These are phyloP conservation scores for Alternaria ventricosa DNA, from an alignment of 2,329 filamentous ascomycete species.

Conservation along the genomic window DNA sequence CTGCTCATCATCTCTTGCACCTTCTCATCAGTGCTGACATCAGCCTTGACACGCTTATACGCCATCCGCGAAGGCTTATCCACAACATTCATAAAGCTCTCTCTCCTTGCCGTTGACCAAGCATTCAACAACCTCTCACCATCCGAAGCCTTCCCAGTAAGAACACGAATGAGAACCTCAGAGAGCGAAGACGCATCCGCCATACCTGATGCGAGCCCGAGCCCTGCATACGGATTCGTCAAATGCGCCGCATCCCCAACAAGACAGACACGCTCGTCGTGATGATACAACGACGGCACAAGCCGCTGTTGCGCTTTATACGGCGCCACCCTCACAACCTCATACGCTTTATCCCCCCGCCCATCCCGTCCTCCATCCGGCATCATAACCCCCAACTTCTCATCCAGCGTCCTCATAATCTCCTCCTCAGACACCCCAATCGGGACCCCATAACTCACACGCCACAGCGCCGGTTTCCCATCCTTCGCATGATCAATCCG, in stretches of 20 bases:
- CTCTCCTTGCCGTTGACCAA: constrained; percentile 44
- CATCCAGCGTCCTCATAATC: constrained; percentile 33
- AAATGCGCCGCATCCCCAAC: constrained; percentile 52
- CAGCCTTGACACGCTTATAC: constrained; percentile 33
- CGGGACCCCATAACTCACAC: constrained; percentile 51
- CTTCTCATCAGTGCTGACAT: constrained; percentile 36
- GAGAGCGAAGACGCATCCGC: constrained; percentile 44
- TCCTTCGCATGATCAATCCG: constrained; percentile 34
- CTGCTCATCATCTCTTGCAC: constrained; percentile 26
- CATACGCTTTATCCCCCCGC: constrained; percentile 27
- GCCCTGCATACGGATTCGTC: constrained; percentile 48
- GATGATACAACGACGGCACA: constrained; percentile 34
- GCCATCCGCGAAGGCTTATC: constrained; percentile 42
- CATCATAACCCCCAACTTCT: constrained; percentile 41
- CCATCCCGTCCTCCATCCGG: constrained; percentile 30
- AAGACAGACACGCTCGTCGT: constrained; percentile 35
- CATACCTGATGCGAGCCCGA: constrained; percentile 45
- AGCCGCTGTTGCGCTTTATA: constrained; percentile 53
- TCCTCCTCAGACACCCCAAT: constrained; percentile 36
- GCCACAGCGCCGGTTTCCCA: constrained; percentile 43
- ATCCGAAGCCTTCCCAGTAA: constrained; percentile 21
- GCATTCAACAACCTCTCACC: constrained; percentile 38
- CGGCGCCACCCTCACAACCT: constrained; percentile 46
- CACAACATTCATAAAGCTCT: constrained; percentile 46
- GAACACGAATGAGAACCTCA: constrained; percentile 32